Evolutionary conservation across 75 land plant genomes (phyloP), one percentile per base, ranked within the genome.

Genomic region (Pinus albicaulis): DNA sequence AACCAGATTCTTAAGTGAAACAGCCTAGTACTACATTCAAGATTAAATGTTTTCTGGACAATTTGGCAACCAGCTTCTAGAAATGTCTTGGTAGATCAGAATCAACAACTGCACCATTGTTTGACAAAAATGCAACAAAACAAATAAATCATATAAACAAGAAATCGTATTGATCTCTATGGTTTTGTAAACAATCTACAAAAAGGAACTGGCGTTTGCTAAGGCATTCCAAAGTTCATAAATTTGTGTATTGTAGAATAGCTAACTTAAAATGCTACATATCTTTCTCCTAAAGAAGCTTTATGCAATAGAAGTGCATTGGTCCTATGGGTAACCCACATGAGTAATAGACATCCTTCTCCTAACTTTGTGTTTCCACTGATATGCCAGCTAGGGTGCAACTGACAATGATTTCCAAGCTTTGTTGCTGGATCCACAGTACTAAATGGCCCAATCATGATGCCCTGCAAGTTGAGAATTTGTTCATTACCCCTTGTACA

Each of bases 51-150:
- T 44, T 44, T 7, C 8, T 44, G 48, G 48, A 44, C 8, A 7
- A 44, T 44, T 44, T 7, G 48, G 7, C 0, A 44, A 44, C 48
- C 0, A 8, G 48, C 48, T 44, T 44, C 48, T 44, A 44, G 48
- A 44, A 44, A 44, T 44, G 56, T 8, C 98, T 95, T 16, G 95
- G 93, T 80, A 90, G 76, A 82, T 96, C 93, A 58, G 91, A 88
- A 57, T 98, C 99, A 81, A 94, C 86, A 76, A 96, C 79, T 76
- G 98, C 98, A 75, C 99, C 98, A 86, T 95, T 96, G 88, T 77
- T 81, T 70, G 55, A 79, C 86, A 86, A 53, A 34, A 23, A 76
- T 80, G 13, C 69, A 76, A 38, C 11, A 70, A 41, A 34, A 70
- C 55, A 22, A 20, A 17, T 15, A 17, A 72, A 55, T 31, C 31